Base-by-base conservation (phyloP, 805 yeast species). In the Kuraishia ogatae region DNA sequence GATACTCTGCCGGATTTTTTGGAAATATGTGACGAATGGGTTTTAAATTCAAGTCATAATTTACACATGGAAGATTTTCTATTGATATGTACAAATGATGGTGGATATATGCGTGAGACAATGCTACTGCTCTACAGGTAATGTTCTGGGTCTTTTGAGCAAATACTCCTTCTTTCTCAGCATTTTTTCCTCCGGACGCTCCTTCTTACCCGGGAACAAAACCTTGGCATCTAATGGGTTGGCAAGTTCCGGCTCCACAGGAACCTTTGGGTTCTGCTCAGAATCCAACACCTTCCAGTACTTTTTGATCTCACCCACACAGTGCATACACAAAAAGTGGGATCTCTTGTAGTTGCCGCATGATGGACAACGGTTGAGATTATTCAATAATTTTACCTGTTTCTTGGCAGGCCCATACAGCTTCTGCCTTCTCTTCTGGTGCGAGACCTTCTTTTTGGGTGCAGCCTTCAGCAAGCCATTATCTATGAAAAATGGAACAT, bases 301-400 rank as follows among this genome's bases (percentile, higher is more conserved):
- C 56, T 79, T 75, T 67, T 82, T 85, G 65, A 94, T 87, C 66
- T 91, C 91, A 35, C 79, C 82, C 56, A 89, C 92, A 73, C 99
- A 93, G 65, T 87, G 81, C 96, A 90, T 89, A 72, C 99, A 93
- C 63, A 93, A 76, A 56, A 91, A 84, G 70, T 94, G 96, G 1
- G 94, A 83, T 65, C 97, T 80, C 72, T 93, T 94, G 62, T 82
- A 86, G 59, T 88, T 86, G 50, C 99, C 99, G 73, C 99, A 93
- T 0, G 97, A 86, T 2, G 98, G 97, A 68, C 99, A 93, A 68
- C 96, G 81, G 59, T 87, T 89, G 64, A 94, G 75, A 66, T 89
- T 85, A 55, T 84, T 80, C 60, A 88, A 77, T 53, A 85, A 84
- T 67, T 88, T 83, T 61, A 89, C 74, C 62, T 91, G 94, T 68